Conservation (phyloP, 495 filamentous ascomycete genomes). For the Penicillium lagena region DNA sequence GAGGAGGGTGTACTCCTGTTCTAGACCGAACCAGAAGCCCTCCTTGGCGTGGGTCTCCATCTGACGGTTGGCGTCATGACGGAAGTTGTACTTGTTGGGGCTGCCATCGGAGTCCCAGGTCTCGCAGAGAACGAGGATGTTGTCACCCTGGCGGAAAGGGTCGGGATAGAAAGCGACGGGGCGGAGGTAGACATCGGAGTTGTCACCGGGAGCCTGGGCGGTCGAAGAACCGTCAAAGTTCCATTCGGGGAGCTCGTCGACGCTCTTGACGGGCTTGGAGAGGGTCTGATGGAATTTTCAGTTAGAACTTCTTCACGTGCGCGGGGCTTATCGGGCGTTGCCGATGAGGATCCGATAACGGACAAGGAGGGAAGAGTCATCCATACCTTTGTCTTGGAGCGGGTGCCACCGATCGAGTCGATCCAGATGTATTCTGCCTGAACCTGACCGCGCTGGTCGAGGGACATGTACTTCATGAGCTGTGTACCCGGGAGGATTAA, state of each 20-base stretch:
- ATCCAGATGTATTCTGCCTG: conserved; percentile 99
- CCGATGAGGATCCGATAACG: neutral
- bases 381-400: conserved; percentile 90
- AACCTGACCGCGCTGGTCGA: conserved; percentile 78
- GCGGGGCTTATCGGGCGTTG: conserved; percentile 22
- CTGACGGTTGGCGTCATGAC: conserved; percentile 77
- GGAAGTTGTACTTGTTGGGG: conserved; percentile 98
- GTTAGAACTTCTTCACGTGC: conserved; percentile 13
- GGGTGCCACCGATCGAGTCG: conserved; percentile 67
- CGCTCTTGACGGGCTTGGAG: conserved; percentile 49
- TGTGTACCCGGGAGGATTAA: conserved; percentile 33
- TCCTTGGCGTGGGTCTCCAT: conserved; percentile 83
- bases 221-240: conserved; percentile 98
- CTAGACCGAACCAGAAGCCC: conserved; percentile 95
- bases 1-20: conserved; percentile 96
- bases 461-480: conserved; percentile 86
- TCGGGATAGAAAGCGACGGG: conserved; percentile 88
- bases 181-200: conserved; percentile 97
- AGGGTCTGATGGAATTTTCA: conserved; percentile 56
- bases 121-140: conserved; percentile 91
- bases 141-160: conserved; percentile 78
- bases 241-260: conserved; percentile 93
- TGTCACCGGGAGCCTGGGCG: conserved; percentile 87
- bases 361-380: conserved; percentile 6
- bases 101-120: conserved; percentile 95